Percentiles rank a stretch among this genome's conserved stretches.
phyloP scores from a whole-genome alignment of 2,329 filamentous ascomycete species.

The Trichoderma sp. region DNA sequence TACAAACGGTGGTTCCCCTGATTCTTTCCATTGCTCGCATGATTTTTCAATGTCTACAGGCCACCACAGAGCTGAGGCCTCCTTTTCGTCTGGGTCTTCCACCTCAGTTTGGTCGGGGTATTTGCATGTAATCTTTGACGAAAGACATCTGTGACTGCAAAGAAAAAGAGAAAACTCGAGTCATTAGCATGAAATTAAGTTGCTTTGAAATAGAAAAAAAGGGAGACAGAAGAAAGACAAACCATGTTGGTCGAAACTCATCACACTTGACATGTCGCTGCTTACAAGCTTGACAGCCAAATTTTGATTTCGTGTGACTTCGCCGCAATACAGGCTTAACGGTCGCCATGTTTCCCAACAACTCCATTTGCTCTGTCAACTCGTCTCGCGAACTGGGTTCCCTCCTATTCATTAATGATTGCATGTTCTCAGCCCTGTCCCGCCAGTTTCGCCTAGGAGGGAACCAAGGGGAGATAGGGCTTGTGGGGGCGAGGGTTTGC shows the following conservation, averaged over 20 bases:
- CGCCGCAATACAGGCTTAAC: slow-evolving; percentile 1
- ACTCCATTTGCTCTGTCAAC: background rate
- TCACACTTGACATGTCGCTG: slow-evolving; percentile 9
- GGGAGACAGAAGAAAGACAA: background rate
- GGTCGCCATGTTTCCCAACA: background rate
- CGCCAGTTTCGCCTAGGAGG: background rate
- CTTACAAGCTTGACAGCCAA: slow-evolving; percentile 12
- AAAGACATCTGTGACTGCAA: background rate
- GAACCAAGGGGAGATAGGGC: background rate
- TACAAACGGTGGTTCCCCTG: background rate
- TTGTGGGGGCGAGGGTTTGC: background rate
- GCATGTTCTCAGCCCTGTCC: background rate
- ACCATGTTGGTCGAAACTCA: slow-evolving; percentile 12
- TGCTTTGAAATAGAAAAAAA: background rate
- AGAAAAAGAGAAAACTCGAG: background rate
- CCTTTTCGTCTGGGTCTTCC: background rate
- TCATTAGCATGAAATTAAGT: background rate
- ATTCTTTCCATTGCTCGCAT: background rate
- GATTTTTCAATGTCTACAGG: slow-evolving; percentile 4
- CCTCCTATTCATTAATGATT: slow-evolving; percentile 2
- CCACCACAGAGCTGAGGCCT: background rate
- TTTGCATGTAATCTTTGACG: background rate
- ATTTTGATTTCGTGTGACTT: slow-evolving; percentile 14
- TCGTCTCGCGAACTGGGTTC: background rate
- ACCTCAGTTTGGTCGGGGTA: background rate